These are phyloP conservation scores for Ustilago esculenta DNA, from an alignment of 1,284 basidiomycete species.

Conservation along the genomic window DNA sequence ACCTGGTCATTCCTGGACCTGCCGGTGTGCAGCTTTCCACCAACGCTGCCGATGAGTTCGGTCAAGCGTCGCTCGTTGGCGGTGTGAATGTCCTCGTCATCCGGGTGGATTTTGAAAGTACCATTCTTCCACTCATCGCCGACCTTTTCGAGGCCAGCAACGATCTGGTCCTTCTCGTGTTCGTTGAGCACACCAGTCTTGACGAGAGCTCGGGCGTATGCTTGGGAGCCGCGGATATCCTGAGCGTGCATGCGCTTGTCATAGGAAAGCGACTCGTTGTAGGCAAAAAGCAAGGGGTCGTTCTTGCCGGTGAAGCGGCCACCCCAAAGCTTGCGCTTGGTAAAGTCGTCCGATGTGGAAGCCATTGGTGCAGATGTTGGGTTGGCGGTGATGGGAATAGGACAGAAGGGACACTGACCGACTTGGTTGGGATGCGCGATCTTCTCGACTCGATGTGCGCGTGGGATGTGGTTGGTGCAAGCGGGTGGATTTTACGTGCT, in stretches of 20 bases:
- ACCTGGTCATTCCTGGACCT: conserved; percentile 97
- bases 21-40: conserved; percentile 79
- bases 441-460: too few species aligned
- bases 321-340: conserved; percentile 66
- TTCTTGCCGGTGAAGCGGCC: conserved; percentile 66
- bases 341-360: conserved; percentile 56
- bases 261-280: conserved; percentile 80
- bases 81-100: conserved; percentile 99
- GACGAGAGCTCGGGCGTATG: conserved; percentile 87
- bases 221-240: conserved; percentile 92
- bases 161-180: conserved; percentile 77
- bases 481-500: too few species aligned
- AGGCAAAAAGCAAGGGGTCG: conserved; percentile 63
- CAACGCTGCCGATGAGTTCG: conserved; percentile 81
- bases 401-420: too few species aligned
- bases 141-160: conserved; percentile 80
- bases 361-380: conserved; percentile 15
- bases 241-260: conserved; percentile 92
- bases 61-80: conserved; percentile 94
- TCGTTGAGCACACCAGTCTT: conserved; percentile 81
- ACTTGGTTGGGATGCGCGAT: too few species aligned
- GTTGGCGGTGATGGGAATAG: background rate
- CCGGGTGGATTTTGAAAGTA: conserved; percentile 69
- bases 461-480: too few species aligned
- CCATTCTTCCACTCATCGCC: conserved; percentile 79